Percentiles rank a stretch among this genome's conserved stretches.
Evolutionary conservation across 169 alveolate species (phyloP).

Genomic region (Miamiensis avidus): DNA sequence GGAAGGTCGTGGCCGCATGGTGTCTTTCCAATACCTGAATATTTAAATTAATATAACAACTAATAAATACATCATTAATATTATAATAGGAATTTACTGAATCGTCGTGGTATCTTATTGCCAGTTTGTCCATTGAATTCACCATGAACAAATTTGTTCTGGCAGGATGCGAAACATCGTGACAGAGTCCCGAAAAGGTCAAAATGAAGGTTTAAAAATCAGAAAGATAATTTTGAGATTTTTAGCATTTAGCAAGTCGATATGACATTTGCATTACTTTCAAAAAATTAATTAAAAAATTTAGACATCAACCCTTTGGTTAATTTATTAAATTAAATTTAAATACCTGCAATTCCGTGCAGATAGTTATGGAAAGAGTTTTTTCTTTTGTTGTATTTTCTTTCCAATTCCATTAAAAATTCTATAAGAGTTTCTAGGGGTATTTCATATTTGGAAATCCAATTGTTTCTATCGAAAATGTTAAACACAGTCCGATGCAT

Average conservation of each 20-base stretch:
- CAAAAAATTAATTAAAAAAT: neutral
- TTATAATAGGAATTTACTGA: constrained; percentile 15
- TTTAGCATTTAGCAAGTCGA: constrained; percentile 23
- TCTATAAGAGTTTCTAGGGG: constrained; percentile 18
- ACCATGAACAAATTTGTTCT: constrained; percentile 41
- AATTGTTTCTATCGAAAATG: constrained; percentile 21
- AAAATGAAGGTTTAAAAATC: constrained; percentile 18
- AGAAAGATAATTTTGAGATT: neutral
- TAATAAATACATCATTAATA: neutral
- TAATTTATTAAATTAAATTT: neutral
- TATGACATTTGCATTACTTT: constrained; percentile 24
- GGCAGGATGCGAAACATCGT: constrained; percentile 45
- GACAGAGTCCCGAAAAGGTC: constrained; percentile 45
- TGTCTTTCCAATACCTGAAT: constrained; percentile 38
- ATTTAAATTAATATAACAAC: neutral
- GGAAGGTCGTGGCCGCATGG: constrained; percentile 41
- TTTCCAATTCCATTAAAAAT: constrained; percentile 29
- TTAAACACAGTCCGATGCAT: constrained; percentile 32
- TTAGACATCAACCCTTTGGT: neutral
- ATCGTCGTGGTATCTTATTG: constrained; percentile 42
- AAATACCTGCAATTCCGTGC: constrained; percentile 34
- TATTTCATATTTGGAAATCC: constrained; percentile 11
- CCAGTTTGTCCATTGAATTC: constrained; percentile 20
- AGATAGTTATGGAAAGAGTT: constrained; percentile 41
- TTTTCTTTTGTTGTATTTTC: constrained; percentile 36